Percentiles rank a stretch among this genome's conserved stretches.
phyloP scores from a whole-genome alignment of 2,329 filamentous ascomycete species.

The Apiospora koreana region DNA sequence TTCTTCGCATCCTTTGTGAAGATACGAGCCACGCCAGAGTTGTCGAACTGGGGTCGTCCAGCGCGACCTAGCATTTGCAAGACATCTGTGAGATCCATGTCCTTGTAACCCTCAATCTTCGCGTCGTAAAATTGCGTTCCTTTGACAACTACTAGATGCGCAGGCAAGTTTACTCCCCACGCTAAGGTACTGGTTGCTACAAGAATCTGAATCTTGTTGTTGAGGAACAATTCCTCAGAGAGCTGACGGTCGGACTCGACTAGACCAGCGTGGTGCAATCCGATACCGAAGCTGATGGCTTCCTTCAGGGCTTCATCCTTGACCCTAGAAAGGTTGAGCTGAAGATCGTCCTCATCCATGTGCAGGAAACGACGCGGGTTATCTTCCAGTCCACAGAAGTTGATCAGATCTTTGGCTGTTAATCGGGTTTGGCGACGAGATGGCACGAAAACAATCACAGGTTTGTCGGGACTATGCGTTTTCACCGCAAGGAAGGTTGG shows the following conservation, averaged over 20 bases:
- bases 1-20: slow-evolving; percentile 98
- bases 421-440: slow-evolving; percentile 92
- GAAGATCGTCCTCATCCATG: slow-evolving; percentile 93
- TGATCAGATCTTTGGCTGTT: slow-evolving; percentile 95
- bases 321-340: slow-evolving; percentile 82
- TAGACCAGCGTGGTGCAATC: slow-evolving; percentile 93
- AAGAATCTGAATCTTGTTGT: slow-evolving; percentile 97
- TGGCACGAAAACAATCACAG: slow-evolving; percentile 97
- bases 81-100: slow-evolving; percentile 98
- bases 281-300: slow-evolving; percentile 95
- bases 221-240: slow-evolving; percentile 90
- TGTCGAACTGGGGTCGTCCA: slow-evolving; percentile 94
- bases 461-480: slow-evolving; percentile 92
- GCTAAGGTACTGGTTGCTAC: slow-evolving; percentile 94
- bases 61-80: slow-evolving; percentile 97
- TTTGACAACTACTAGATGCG: slow-evolving; percentile 96
- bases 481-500: slow-evolving; percentile 97
- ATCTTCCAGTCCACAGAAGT: slow-evolving; percentile 97
- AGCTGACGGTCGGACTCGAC: slow-evolving; percentile 92
- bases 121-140: slow-evolving; percentile 98
- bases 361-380: slow-evolving; percentile 89
- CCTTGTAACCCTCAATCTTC: slow-evolving; percentile 95
- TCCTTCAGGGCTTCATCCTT: slow-evolving; percentile 93
- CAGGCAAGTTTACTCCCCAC: slow-evolving; percentile 97
- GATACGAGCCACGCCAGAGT: slow-evolving; percentile 92